A percentile compares a stretch with the other conserved stretches of the same genome.
Conservation (phyloP, 441 rosid species). For the Gossypium gossypioides region DNA sequence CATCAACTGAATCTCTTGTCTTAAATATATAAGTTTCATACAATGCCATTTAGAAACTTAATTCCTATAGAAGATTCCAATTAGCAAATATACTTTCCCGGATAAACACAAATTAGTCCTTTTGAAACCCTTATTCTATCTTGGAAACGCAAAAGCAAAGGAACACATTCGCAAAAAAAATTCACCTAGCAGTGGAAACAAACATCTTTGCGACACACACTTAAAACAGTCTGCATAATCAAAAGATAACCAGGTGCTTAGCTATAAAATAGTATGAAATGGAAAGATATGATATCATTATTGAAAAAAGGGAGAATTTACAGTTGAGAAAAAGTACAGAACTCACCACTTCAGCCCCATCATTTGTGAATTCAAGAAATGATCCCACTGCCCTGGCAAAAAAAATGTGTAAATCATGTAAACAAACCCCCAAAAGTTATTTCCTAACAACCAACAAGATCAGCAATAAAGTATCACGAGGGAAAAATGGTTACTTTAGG, state of each 20-base stretch:
- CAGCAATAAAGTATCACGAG: not conserved
- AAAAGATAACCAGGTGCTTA: not conserved
- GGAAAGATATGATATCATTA: not conserved
- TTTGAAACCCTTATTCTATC: not conserved
- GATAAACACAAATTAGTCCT: not conserved
- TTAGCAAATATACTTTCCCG: not conserved
- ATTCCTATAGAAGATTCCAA: not conserved
- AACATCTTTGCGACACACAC: not conserved
- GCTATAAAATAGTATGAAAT: not conserved
- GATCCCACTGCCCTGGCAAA: conserved; percentile 91
- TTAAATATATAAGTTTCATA: not conserved
- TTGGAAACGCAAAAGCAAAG: not conserved
- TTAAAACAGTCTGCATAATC: conserved; percentile 1
- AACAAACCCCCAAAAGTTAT: conserved; percentile 13
- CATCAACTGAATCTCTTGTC: not conserved
- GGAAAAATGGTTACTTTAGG: conserved; percentile 51
- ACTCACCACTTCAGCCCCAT: conserved; percentile 85
- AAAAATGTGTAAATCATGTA: conserved; percentile 4
- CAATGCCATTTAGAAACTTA: not conserved
- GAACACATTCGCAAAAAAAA: not conserved
- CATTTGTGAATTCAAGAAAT: conserved; percentile 78
- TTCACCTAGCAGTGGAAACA: not conserved
- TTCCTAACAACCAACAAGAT: conserved; percentile 5
- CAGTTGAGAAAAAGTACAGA: conserved; percentile 11
- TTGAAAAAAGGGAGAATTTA: not conserved